Percentiles rank a stretch among this genome's conserved stretches.
These are phyloP conservation scores for Exophiala oligosperma DNA, from an alignment of 2,329 filamentous ascomycete species.

Conservation along the genomic window DNA sequence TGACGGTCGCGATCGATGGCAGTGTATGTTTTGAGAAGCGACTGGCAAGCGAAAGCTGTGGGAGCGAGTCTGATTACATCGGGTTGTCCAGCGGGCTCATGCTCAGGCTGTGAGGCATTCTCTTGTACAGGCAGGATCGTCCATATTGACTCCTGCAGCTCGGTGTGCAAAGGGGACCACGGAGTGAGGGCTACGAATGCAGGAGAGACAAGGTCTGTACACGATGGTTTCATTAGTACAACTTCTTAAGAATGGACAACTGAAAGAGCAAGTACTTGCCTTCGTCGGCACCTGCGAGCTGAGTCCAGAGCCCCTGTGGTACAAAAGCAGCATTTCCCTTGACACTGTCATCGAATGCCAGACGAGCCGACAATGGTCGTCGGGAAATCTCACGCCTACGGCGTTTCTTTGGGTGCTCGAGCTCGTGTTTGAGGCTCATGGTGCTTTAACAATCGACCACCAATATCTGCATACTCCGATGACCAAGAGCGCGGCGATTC, in stretches of 20 bases:
- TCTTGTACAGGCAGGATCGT: slow-evolving; percentile 71
- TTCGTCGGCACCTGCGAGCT: slow-evolving; percentile 59
- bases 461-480: slow-evolving; percentile 7
- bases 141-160: slow-evolving; percentile 69
- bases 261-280: slow-evolving; percentile 34
- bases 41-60: slow-evolving; percentile 74
- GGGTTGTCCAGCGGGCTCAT: slow-evolving; percentile 61
- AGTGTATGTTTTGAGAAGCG: slow-evolving; percentile 72
- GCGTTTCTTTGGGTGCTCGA: slow-evolving; percentile 52
- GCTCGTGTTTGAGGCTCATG: slow-evolving; percentile 46
- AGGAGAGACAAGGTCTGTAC: slow-evolving; percentile 2
- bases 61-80: slow-evolving; percentile 77
- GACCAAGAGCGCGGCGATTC: neutral
- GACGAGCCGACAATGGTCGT: slow-evolving; percentile 69
- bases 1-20: slow-evolving; percentile 74
- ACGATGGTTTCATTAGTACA: slow-evolving; percentile 8
- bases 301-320: slow-evolving; percentile 80
- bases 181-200: slow-evolving; percentile 49
- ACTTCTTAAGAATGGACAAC: neutral
- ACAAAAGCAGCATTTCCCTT: slow-evolving; percentile 83
- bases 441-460: slow-evolving; percentile 6
- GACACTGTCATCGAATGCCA: slow-evolving; percentile 82
- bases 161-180: slow-evolving; percentile 41
- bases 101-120: slow-evolving; percentile 46
- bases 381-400: slow-evolving; percentile 48